Conservation (phyloP, 1,284 basidiomycete species). For the Inonotus obliquus region DNA sequence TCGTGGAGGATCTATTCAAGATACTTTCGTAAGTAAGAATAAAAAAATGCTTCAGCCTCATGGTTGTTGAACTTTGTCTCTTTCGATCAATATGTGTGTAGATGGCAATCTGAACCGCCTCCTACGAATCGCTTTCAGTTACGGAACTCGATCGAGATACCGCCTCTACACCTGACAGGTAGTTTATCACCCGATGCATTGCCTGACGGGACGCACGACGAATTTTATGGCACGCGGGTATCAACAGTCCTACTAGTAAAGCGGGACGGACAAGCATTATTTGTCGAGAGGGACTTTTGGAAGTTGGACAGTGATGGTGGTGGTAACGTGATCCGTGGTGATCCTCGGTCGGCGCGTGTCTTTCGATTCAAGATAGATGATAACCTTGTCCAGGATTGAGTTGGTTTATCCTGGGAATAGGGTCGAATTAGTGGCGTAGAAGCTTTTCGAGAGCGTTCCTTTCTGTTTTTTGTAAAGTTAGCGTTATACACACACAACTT, state of each 20-base stretch:
- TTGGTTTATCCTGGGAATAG: not conserved
- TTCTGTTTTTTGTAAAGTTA: too few relatives aligned
- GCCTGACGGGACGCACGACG: slow-evolving; percentile 15
- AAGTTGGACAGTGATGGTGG: slow-evolving; percentile 9
- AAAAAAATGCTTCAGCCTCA: too few relatives aligned
- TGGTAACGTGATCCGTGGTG: not conserved
- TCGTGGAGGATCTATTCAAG: slow-evolving; percentile 54
- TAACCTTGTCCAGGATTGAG: not conserved
- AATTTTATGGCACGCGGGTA: slow-evolving; percentile 69
- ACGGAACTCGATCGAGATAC: slow-evolving; percentile 17
- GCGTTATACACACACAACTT: not conserved
- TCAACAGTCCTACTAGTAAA: slow-evolving; percentile 68
- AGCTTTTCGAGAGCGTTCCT: slow-evolving; percentile 1
- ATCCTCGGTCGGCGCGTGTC: not conserved
- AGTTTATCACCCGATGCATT: slow-evolving; percentile 6
- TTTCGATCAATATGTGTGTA: not conserved
- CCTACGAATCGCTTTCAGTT: slow-evolving; percentile 18
- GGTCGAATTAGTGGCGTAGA: slow-evolving; percentile 1
- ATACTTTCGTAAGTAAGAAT: slow-evolving; percentile 52
- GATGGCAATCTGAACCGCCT: not conserved
- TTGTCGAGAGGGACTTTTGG: slow-evolving; percentile 73
- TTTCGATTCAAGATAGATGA: slow-evolving; percentile 3
- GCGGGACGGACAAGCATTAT: slow-evolving; percentile 54
- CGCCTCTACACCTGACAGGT: slow-evolving; percentile 10
- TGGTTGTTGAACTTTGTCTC: not conserved